Conservation (phyloP, 1,139 yeast species). For the Suhomyces bribrorum region DNA sequence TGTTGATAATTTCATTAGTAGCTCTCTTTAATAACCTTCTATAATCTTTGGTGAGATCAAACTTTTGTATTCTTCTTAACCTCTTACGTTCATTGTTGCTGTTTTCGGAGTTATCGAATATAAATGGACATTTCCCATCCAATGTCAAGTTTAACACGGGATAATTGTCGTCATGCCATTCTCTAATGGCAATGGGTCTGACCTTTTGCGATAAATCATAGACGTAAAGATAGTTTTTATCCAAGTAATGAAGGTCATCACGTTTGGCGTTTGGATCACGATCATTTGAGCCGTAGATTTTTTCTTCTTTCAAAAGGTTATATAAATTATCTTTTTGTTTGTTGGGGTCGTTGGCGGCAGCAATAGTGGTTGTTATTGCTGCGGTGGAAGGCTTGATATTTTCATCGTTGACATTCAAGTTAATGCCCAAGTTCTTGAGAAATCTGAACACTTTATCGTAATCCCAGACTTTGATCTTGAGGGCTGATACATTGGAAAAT, state of each 20-base stretch:
- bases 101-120: constrained; percentile 47
- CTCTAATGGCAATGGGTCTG: constrained; percentile 81
- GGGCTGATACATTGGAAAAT: constrained; percentile 60
- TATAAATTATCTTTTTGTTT: constrained; percentile 45
- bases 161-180: constrained; percentile 60
- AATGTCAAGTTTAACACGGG: constrained; percentile 48
- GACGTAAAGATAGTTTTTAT: constrained; percentile 63
- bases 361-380: constrained; percentile 13
- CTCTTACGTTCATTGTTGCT: constrained; percentile 36
- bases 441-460: constrained; percentile 84
- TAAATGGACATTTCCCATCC: constrained; percentile 75
- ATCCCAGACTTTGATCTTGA: constrained; percentile 81
- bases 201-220: constrained; percentile 80
- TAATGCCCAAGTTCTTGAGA: constrained; percentile 65
- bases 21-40: constrained; percentile 39
- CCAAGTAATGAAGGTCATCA: constrained; percentile 83
- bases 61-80: constrained; percentile 40
- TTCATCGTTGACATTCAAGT: constrained; percentile 17
- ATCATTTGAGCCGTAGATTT: constrained; percentile 82
- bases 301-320: constrained; percentile 77
- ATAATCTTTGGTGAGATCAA: constrained; percentile 43
- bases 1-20: constrained; percentile 35
- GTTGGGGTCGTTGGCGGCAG: constrained; percentile 12
- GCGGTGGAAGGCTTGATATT: constrained; percentile 8
- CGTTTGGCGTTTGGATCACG: constrained; percentile 83